phyloP scores from a whole-genome alignment of 2,329 filamentous ascomycete species.

The Fusarium sacchari region DNA sequence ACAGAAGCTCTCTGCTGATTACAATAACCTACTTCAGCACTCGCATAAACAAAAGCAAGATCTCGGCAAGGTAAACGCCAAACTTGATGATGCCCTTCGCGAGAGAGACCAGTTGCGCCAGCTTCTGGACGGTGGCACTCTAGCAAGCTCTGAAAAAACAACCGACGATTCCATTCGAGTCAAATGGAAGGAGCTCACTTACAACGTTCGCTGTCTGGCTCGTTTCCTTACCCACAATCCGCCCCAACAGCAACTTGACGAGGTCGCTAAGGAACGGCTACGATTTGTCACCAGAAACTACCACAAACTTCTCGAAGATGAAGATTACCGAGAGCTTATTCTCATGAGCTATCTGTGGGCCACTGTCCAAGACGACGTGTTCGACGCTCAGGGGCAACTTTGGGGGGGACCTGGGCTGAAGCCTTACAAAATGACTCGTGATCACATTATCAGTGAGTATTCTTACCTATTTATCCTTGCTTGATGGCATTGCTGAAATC shows the following conservation, averaged over 20 bases:
- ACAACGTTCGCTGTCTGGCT: constrained; percentile 27
- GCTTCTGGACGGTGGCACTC: fast-evolving
- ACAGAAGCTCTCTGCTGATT: background rate
- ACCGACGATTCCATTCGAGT: constrained; percentile 13
- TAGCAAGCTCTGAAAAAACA: constrained; percentile 17
- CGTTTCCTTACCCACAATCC: background rate
- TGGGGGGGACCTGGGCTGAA: background rate
- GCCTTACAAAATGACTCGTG: fast-evolving
- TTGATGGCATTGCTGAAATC: background rate
- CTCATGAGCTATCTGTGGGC: constrained; percentile 12
- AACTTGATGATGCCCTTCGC: background rate
- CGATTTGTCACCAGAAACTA: fast-evolving
- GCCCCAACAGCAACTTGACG: fast-evolving
- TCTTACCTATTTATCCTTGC: fast-evolving
- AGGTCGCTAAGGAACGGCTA: fast-evolving
- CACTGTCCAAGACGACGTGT: background rate
- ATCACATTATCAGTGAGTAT: background rate
- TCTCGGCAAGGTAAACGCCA: background rate
- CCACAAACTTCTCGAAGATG: background rate
- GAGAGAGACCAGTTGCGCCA: constrained; percentile 4
- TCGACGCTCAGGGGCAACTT: fast-evolving
- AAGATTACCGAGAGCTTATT: background rate
- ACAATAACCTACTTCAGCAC: background rate
- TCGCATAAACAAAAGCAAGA: background rate
- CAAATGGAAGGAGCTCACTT: constrained; percentile 32